Evolutionary conservation across 176 grass and related monocot species (phyloP).

Genomic region (Stipa capillata): DNA sequence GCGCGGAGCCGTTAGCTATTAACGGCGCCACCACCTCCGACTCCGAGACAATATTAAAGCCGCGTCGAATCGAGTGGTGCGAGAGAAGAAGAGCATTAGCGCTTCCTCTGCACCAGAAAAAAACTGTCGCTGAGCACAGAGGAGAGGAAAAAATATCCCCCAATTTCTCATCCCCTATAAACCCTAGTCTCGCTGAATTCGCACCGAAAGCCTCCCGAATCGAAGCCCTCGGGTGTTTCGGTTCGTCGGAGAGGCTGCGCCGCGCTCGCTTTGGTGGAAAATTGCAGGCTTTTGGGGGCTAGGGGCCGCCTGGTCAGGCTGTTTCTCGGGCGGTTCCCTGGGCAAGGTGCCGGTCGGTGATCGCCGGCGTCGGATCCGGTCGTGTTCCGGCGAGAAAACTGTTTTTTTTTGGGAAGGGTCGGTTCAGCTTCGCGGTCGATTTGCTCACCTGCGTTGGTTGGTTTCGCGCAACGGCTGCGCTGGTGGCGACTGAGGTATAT

Average conservation of each 20-base stretch:
- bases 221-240: neutral
- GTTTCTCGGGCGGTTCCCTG: neutral
- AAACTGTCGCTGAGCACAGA: neutral
- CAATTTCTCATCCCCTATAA: constrained; percentile 1
- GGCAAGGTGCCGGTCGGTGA: neutral
- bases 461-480: too few species aligned
- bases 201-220: neutral
- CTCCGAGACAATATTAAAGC: constrained; percentile 16
- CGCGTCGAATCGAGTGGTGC: neutral
- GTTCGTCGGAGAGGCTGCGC: neutral
- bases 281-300: neutral
- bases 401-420: neutral
- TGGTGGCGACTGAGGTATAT: constrained; percentile 3
- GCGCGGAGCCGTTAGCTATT: neutral
- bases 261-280: neutral
- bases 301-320: neutral
- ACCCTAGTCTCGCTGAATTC: constrained; percentile 26
- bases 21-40: constrained; percentile 4
- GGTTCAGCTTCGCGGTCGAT: neutral
- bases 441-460: neutral
- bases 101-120: neutral
- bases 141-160: neutral
- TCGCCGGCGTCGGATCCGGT: constrained; percentile 27
- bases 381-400: neutral
- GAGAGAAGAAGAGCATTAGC: neutral